Conservation (phyloP, 2,329 filamentous ascomycete genomes). For the Trichoderma sp. region DNA sequence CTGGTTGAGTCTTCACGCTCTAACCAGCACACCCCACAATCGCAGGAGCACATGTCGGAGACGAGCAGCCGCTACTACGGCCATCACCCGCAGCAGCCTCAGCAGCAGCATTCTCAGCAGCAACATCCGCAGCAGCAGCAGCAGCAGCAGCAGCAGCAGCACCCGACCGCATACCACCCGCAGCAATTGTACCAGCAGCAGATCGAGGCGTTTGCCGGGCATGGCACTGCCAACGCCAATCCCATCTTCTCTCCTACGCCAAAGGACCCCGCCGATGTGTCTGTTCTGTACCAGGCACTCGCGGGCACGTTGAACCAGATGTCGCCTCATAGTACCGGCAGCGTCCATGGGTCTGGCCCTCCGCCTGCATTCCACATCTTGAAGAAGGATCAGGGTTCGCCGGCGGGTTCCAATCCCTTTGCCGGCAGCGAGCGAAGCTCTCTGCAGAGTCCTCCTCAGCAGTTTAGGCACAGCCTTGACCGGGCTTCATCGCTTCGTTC, state of each 20-base stretch:
- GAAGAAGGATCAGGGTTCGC: conserved; percentile 53
- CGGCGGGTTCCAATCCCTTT: conserved; percentile 43
- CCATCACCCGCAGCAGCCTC: conserved; percentile 36
- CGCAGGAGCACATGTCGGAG: conserved; percentile 41
- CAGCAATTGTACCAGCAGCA: conserved; percentile 35
- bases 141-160: conserved; percentile 35
- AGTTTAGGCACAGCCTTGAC: conserved; percentile 45
- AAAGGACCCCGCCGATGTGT: conserved; percentile 47
- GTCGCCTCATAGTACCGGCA: conserved; percentile 49
- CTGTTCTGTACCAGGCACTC: conserved; percentile 45
- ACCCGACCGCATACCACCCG: conserved; percentile 35
- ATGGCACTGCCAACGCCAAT: conserved; percentile 35
- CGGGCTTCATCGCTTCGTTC: conserved; percentile 42
- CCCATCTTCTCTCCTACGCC: conserved; percentile 35
- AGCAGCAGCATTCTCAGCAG: conserved; percentile 30
- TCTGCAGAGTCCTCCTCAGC: conserved; percentile 49
- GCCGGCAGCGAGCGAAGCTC: conserved; percentile 50
- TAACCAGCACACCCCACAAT: conserved; percentile 52
- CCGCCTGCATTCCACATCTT: conserved; percentile 52
- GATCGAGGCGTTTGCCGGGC: conserved; percentile 37
- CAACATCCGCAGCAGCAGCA: conserved; percentile 34
- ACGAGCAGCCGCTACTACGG: conserved; percentile 37
- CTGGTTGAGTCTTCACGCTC: conserved; percentile 49
- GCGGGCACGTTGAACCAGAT: conserved; percentile 45
- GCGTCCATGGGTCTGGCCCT: conserved; percentile 40